Percentiles rank a stretch among this genome's conserved stretches.
Evolutionary conservation across 495 filamentous ascomycete species (phyloP).

Genomic region (Halenospora varia): DNA sequence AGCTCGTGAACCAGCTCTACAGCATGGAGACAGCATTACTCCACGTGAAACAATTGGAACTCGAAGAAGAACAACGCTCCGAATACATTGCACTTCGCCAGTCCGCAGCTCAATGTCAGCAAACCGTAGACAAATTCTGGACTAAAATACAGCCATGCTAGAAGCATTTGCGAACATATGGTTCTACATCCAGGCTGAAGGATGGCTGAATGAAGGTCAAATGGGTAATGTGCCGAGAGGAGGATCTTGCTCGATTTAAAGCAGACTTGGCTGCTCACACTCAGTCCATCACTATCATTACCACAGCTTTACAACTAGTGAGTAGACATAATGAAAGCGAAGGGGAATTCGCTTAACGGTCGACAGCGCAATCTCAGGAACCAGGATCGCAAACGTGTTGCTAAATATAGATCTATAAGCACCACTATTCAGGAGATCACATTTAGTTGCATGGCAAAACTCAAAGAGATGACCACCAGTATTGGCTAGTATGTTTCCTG

Average conservation of each 20-base stretch:
- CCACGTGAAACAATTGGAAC: constrained; percentile 24
- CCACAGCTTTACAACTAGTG: not conserved
- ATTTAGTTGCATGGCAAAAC: too few species aligned
- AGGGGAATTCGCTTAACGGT: too few species aligned
- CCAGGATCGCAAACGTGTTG: too few species aligned
- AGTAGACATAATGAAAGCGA: too few species aligned
- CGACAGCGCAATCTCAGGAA: too few species aligned
- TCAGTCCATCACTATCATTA: constrained; percentile 26
- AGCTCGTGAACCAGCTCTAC: constrained; percentile 25
- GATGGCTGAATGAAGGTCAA: constrained; percentile 25
- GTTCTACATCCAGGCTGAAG: constrained; percentile 1
- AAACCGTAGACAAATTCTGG: constrained; percentile 27
- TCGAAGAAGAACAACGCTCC: constrained; percentile 16
- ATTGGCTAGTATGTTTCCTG: too few species aligned
- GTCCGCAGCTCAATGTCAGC: constrained; percentile 26
- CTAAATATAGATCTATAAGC: too few species aligned
- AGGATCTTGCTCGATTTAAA: constrained; percentile 28
- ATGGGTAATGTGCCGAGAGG: constrained; percentile 28
- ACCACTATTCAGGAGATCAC: too few species aligned
- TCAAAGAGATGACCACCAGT: too few species aligned
- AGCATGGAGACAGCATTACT: constrained; percentile 27
- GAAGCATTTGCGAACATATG: constrained; percentile 15
- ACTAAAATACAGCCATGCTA: constrained; percentile 24
- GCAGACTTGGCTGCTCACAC: constrained; percentile 27
- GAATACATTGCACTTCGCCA: constrained; percentile 24